Evolutionary conservation across 331 rosid species (phyloP), one percentile per base, ranked within the genome.

Genomic region (Malus hybrid): DNA sequence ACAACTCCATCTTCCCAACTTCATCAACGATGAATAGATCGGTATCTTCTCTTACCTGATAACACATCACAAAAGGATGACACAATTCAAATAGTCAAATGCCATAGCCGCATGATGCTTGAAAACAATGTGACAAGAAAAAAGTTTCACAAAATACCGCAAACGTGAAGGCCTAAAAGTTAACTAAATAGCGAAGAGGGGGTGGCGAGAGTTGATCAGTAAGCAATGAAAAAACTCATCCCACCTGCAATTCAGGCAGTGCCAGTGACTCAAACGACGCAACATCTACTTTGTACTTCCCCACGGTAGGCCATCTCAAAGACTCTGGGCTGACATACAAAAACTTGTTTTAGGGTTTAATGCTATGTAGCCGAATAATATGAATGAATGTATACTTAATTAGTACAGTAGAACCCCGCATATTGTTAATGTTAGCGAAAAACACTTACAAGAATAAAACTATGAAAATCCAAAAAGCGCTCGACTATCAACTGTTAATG

Each of bases 1-100:
- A 87, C 75, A 93, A 69, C 85, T 93, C 98, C 98, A 93, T 89
- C 92, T 86, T 93, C 65, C 97, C 96, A 79, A 93, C 92, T 80
- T 93, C 98, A 52, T 93, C 98, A 67, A 93, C 87, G 80, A 93
- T 61, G 83, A 89, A 89, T 36, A 93, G 90, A 79, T 91, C 88
- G n/a, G 87, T 85, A 69, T 85, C 93, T 78, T 90, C 88, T 79
- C 85, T 86, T 22, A 88, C 88, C 98, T 93, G 83, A 27, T 48
- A 69, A 22, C 6, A 44, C 52, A 7, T 34, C 56, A 11, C 42
- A n/a, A 44, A 44, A 12, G 52, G 16, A 44, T 44, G 52, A 44
- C 52, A 44, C 52, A 42, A 42, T 42, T 42, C 48, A 42, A 42
- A 39, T 39, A 9, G 46, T 39, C 4, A 44, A 44, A 1, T 11